Percentiles rank a stretch among this genome's conserved stretches.
phyloP scores from a whole-genome alignment of 257 asterid genomes.

The Schizonepeta tenuifolia region DNA sequence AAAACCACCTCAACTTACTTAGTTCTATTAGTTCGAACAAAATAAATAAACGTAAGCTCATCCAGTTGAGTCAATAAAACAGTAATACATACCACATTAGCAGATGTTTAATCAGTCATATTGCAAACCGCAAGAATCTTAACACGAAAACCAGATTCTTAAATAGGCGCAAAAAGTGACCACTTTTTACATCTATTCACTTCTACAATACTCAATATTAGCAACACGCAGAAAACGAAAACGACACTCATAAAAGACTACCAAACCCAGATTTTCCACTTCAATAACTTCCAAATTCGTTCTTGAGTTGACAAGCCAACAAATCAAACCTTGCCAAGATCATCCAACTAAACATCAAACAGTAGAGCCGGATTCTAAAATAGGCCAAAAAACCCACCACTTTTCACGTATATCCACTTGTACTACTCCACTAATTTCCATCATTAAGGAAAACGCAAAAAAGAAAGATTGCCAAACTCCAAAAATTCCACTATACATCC shows the following conservation, averaged over 20 bases:
- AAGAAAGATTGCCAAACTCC: neutral
- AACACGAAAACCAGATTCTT: conserved; percentile 16
- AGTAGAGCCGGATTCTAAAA: neutral
- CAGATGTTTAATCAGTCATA: neutral
- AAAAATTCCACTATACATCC: neutral
- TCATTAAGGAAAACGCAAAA: neutral
- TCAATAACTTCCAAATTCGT: neutral
- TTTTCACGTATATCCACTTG: conserved; percentile 19
- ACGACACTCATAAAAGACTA: neutral
- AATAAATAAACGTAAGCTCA: neutral
- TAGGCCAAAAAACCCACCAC: neutral
- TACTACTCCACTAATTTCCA: neutral
- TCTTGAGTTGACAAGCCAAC: neutral
- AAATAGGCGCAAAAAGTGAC: conserved; percentile 11
- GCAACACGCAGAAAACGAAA: neutral
- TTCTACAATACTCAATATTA: neutral
- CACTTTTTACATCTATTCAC: conserved; percentile 7
- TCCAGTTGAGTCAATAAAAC: neutral
- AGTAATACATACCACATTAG: neutral
- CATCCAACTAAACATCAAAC: neutral
- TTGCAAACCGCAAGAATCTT: neutral
- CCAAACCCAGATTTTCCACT: neutral
- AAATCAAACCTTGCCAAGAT: neutral
- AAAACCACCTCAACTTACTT: conserved; percentile 19
- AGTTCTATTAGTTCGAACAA: conserved; percentile 6